Base-by-base conservation (phyloP, 2,329 filamentous ascomycete genomes). In the Neophaeococcomyces aloes region DNA sequence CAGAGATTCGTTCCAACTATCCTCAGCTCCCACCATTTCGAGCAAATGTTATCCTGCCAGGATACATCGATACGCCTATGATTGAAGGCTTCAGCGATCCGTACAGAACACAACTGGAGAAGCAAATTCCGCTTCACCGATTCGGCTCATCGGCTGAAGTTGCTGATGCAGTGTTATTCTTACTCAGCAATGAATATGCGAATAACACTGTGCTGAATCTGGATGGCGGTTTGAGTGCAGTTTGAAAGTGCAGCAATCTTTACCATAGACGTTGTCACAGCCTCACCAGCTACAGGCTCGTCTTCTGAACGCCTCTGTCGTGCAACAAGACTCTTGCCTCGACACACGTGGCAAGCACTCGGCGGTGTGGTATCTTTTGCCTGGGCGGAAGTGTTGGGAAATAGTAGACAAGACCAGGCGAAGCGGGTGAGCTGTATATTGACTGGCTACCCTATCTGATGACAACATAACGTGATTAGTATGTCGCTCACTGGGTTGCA, bases 131-230 rank as follows among this genome's bases (percentile, higher is more conserved):
- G 1, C 58, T 75, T 13, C 65, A 66, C 23, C 78, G 86, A 23
- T 77, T 89, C 50, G 86, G 84, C 13, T 65, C 67, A 27, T 68
- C 74, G 6, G 69, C 75, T 19, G 86, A 94, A 60, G 76, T 93
- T 25, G 86, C 86, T n/a, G 79, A 88, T 57, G 86, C 86, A 43
- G 84, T 82, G 36, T 58, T 81, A 21, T 94, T 93, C 61, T 71
- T 94, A 13, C 81, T 77, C 23, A 72, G 72, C 36, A 94, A 91
- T 61, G 67, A 75, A 49, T 94, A 89, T 63, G 83, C 86, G 44
- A 89, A 89, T 61, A 93, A 93, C 53, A 91, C 85, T 60, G 72
- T 88, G 39, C 69, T 94, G 40, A 91, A 88, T 60, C 70, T 94
- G 21, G 87, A 94, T 62, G 87, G 87, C 13, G 87, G 87, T 1